phyloP scores from a whole-genome alignment of 140 eudicot species.

The Senecio squalidus region DNA sequence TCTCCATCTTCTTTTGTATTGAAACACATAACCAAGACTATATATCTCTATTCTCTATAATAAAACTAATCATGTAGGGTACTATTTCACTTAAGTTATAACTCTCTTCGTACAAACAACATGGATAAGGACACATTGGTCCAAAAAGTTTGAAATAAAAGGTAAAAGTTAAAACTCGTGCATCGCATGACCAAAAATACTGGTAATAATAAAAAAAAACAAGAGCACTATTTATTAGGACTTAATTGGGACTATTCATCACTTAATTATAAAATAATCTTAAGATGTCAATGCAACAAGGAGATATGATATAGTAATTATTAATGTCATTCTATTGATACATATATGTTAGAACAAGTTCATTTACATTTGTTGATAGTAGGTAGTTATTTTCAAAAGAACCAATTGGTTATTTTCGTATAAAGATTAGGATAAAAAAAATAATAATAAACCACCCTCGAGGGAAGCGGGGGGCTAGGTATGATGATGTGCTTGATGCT shows the following conservation, averaged over 20 bases:
- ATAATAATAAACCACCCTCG: no score
- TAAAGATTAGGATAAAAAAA: no score
- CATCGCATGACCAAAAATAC: no score
- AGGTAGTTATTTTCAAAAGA: no score
- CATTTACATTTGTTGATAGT: no score
- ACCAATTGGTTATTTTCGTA: no score
- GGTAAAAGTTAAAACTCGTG: no score
- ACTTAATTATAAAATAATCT: neutral
- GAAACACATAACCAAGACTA: constrained; percentile 16
- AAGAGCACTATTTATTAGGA: no score
- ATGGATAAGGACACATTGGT: constrained; percentile 21
- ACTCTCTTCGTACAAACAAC: constrained; percentile 2
- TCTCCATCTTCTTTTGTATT: constrained; percentile 11
- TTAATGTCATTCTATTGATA: neutral
- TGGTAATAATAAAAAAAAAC: no score
- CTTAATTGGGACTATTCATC: constrained; percentile 13
- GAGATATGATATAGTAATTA: neutral
- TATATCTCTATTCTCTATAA: neutral
- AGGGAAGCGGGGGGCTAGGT: no score
- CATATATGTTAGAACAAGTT: neutral
- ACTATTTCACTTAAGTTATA: neutral
- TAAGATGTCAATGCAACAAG: neutral
- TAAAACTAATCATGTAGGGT: constrained; percentile 17
- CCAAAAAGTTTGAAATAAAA: constrained; percentile 20
- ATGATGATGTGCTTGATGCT: no score